Evolutionary conservation across 345 rosid species (phyloP).

Genomic region (Geranium rotundifolium): DNA sequence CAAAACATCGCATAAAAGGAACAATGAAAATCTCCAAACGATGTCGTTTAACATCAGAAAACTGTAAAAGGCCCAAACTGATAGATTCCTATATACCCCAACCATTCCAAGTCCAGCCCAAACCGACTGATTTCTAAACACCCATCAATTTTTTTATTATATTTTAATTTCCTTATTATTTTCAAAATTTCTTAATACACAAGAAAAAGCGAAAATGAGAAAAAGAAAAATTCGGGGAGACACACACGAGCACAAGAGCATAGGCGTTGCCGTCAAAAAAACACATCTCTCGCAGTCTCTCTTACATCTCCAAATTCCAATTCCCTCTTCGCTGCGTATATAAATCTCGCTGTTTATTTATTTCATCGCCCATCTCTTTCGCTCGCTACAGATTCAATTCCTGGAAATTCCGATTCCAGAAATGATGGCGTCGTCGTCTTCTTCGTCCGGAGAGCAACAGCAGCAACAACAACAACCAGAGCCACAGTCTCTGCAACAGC

Average conservation of each 20-base stretch:
- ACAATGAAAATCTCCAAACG: too few relatives aligned
- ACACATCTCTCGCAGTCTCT: neutral
- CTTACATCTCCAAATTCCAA: neutral
- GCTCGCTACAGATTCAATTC: neutral
- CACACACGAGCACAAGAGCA: neutral
- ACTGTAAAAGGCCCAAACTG: too few relatives aligned
- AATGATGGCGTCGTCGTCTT: conserved; percentile 14
- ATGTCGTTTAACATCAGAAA: too few relatives aligned
- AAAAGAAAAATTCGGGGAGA: neutral
- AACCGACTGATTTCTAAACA: too few relatives aligned
- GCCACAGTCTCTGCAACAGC: conserved; percentile 15
- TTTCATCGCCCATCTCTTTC: neutral
- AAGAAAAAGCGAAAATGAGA: neutral
- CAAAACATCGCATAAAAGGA: too few relatives aligned
- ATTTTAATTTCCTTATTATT: neutral
- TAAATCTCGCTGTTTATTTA: neutral
- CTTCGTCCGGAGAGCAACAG: conserved; percentile 15
- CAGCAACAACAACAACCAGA: conserved; percentile 14
- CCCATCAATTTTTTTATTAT: too few relatives aligned
- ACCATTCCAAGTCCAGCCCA: too few relatives aligned
- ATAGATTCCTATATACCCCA: too few relatives aligned
- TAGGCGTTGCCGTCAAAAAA: conserved; percentile 5
- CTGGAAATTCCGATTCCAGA: neutral
- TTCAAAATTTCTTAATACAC: neutral
- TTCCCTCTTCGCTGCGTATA: neutral